Conservation (phyloP, 805 yeast species). For the Saccharomycopsis guyanensis region DNA sequence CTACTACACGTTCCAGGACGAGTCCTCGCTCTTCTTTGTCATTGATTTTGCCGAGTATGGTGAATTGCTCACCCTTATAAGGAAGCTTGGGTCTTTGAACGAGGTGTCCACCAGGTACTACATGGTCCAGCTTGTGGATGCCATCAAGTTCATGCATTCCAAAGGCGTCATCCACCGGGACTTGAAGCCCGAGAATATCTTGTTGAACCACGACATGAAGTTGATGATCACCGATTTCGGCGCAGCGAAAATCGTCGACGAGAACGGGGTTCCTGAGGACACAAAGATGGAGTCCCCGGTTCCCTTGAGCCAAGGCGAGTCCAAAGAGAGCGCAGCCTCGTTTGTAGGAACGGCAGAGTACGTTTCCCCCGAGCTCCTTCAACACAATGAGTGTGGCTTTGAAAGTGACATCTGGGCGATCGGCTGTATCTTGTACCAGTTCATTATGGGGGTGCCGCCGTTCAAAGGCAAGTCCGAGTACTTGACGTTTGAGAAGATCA, state of each 20-base stretch:
- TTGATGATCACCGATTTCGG: slow-evolving; percentile 95
- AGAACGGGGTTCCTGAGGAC: slow-evolving; percentile 31
- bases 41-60: slow-evolving; percentile 93
- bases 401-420: slow-evolving; percentile 90
- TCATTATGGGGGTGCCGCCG: slow-evolving; percentile 80
- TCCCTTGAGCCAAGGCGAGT: slow-evolving; percentile 8
- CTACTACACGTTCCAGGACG: slow-evolving; percentile 93
- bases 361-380: slow-evolving; percentile 85
- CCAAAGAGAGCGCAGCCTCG: slow-evolving; percentile 44
- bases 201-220: slow-evolving; percentile 78
- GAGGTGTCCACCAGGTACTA: slow-evolving; percentile 74
- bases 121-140: slow-evolving; percentile 81
- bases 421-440: slow-evolving; percentile 82
- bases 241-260: slow-evolving; percentile 72
- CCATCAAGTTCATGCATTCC: slow-evolving; percentile 79
- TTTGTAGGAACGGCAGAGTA: slow-evolving; percentile 98
- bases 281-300: slow-evolving; percentile 24
- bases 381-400: slow-evolving; percentile 72
- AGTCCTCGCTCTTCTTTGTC: slow-evolving; percentile 78
- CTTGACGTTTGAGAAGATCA: slow-evolving; percentile 82
- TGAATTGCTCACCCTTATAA: slow-evolving; percentile 75
- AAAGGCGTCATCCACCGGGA: slow-evolving; percentile 91
- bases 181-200: slow-evolving; percentile 87
- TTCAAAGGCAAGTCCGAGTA: slow-evolving; percentile 83
- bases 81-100: slow-evolving; percentile 68